Base-by-base conservation (phyloP, 441 rosid genomes). In the Euphorbia celastroides region DNA sequence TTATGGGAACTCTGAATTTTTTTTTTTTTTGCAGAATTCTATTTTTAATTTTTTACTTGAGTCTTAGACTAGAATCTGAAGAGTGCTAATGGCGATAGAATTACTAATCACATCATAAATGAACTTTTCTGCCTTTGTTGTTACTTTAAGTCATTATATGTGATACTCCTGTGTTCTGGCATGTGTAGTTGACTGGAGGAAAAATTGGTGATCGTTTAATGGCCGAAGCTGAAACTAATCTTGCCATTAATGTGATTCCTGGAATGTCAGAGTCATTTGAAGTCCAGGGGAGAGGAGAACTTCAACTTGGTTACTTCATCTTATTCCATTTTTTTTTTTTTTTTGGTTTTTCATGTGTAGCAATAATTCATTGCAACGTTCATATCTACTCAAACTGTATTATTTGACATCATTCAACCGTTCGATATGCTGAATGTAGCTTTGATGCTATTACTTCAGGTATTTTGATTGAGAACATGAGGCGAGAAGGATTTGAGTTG, bases 261-360 rank as follows among this genome's bases (percentile, higher is more conserved):
- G 92, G 90, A 68, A 32, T 88, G 72, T 81, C 93, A 68, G 99
- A 93, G 63, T 81, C 99, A 42, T 89, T 70, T 75, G 97, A 93
- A 79, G 99, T 93, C 76, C 96, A 93, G 72, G 97, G 99, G 51
- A 88, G 97, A 70, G 99, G 99, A 74, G 96, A 91, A 81, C 97
- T 93, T 77, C 99, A 93, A 83, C 91, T 93, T 41, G 99, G 96
- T 93, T 58, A 72, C 87, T 77, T 63, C 63, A 66, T 72, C 55
- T 44, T 63, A 65, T n/a, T n/a, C n/a, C n/a, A n/a, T n/a, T 50
- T 20, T 28, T 26, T 20, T 16, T 28, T 3, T 62, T 60, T 36
- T n/a, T 4, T 5, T 62, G 38, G 5, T 55, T 41, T 38, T 26
- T 50, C 60, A 26, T 52, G 14, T 28, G 25, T 42, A 56, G 38